Evolutionary conservation across 2,329 filamentous ascomycete species (phyloP).

Genomic region (Hymenoscyphus scutula): DNA sequence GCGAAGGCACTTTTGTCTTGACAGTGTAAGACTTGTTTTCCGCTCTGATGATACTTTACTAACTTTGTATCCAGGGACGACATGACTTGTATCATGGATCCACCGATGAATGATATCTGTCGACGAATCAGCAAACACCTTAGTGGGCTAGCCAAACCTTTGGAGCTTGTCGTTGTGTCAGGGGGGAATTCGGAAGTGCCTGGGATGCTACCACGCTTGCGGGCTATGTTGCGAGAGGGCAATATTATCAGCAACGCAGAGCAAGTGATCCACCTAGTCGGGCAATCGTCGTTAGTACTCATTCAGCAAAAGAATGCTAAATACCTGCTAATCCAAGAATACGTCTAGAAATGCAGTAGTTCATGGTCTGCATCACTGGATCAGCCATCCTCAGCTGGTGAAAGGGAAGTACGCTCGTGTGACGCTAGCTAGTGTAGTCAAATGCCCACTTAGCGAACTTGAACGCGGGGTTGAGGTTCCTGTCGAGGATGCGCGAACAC

Average conservation of each 20-base stretch:
- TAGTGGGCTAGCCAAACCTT: not conserved
- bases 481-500: not conserved
- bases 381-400: not conserved
- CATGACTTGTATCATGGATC: constrained; percentile 7
- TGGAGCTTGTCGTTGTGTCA: constrained; percentile 4
- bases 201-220: constrained; percentile 4
- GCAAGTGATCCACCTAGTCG: constrained; percentile 5
- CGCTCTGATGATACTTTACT: not conserved
- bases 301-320: not conserved
- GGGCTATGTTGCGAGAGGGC: not conserved
- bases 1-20: not conserved
- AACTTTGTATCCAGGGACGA: constrained; percentile 4
- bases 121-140: constrained; percentile 3
- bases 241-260: constrained; percentile 1
- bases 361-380: not conserved
- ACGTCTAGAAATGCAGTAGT: not conserved
- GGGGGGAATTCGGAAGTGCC: constrained; percentile 6
- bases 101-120: constrained; percentile 1
- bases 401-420: not conserved
- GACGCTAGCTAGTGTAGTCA: not conserved
- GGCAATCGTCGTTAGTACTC: constrained; percentile 2
- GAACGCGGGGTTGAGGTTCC: not conserved
- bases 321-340: not conserved
- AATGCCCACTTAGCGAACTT: not conserved
- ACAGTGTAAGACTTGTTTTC: not conserved